A percentile compares a stretch with the other conserved stretches of the same genome.
phyloP scores from a whole-genome alignment of 2,329 filamentous ascomycete species.

The Fusarium chuoi region DNA sequence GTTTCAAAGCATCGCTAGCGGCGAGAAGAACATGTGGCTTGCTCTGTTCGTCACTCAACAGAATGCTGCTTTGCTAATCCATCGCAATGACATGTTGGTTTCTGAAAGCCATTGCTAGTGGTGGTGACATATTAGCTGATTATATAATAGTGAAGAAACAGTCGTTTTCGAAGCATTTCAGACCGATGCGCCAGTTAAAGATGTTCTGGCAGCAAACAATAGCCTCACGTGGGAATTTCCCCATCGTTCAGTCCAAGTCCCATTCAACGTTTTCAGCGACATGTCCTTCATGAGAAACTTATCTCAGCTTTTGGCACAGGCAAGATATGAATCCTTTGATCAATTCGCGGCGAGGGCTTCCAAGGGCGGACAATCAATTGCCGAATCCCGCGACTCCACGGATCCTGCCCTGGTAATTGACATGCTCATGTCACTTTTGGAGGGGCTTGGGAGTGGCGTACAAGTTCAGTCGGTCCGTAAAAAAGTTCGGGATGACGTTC shows the following conservation, averaged over 20 bases:
- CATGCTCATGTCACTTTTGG: conserved; percentile 69
- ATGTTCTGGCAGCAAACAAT: conserved; percentile 61
- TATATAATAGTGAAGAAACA: conserved; percentile 1
- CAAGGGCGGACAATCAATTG: conserved; percentile 61
- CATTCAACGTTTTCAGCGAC: conserved; percentile 44
- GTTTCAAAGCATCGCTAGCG: not conserved
- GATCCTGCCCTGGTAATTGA: conserved; percentile 68
- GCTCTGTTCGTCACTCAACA: conserved; percentile 40
- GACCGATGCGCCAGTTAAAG: conserved; percentile 60
- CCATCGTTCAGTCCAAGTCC: conserved; percentile 59
- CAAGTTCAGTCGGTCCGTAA: conserved; percentile 60
- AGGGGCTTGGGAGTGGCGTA: conserved; percentile 59
- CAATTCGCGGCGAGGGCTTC: conserved; percentile 60
- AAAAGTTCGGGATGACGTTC: conserved; percentile 71
- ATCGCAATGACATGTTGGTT: conserved; percentile 28
- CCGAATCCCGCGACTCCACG: conserved; percentile 67
- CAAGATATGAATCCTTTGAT: conserved; percentile 63
- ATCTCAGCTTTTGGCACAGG: conserved; percentile 64
- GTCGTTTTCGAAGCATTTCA: conserved; percentile 68
- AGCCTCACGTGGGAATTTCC: conserved; percentile 72
- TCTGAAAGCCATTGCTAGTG: rapidly evolving
- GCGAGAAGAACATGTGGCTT: conserved; percentile 11
- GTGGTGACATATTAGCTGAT: not conserved
- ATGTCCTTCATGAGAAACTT: conserved; percentile 59
- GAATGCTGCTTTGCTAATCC: conserved; percentile 48